phyloP scores from a whole-genome alignment of 495 filamentous ascomycete species.

The Penicillium odoratum region DNA sequence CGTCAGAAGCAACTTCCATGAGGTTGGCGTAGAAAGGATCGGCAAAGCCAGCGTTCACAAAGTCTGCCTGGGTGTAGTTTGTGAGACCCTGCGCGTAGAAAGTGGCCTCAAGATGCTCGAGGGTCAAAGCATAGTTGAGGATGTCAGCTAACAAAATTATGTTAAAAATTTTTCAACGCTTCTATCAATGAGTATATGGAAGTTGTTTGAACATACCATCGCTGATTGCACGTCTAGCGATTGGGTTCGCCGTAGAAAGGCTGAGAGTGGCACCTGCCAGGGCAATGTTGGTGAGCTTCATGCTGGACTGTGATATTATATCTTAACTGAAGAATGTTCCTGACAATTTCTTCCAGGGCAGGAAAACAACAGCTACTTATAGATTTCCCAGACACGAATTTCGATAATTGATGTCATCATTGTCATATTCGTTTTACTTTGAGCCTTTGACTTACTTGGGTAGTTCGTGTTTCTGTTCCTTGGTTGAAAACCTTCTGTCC shows the following conservation, averaged over 20 bases:
- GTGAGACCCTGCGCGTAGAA: conserved; percentile 57
- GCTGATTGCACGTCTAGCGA: conserved; percentile 17
- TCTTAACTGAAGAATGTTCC: background rate
- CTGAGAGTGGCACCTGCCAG: conserved; percentile 10
- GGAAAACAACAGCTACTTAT: background rate
- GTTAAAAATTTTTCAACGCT: background rate
- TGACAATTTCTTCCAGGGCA: background rate
- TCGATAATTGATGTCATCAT: background rate
- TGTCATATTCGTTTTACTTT: background rate
- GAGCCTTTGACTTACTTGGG: background rate
- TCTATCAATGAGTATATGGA: background rate
- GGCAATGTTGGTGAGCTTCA: conserved; percentile 18
- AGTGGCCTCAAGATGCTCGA: conserved; percentile 44
- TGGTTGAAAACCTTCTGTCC: background rate
- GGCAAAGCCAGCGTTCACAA: conserved; percentile 51
- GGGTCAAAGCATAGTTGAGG: conserved; percentile 34
- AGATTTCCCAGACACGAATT: background rate
- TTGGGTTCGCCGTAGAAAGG: conserved; percentile 16
- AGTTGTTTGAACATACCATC: conserved; percentile 3
- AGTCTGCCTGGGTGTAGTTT: conserved; percentile 54
- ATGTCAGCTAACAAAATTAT: conserved; percentile 25
- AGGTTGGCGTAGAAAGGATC: conserved; percentile 53
- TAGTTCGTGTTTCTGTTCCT: background rate
- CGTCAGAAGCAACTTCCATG: conserved; percentile 51
- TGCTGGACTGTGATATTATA: background rate